Evolutionary conservation across 2,329 filamentous ascomycete genomes (phyloP).

Genomic region (Ophiosphaerella herpotricha): DNA sequence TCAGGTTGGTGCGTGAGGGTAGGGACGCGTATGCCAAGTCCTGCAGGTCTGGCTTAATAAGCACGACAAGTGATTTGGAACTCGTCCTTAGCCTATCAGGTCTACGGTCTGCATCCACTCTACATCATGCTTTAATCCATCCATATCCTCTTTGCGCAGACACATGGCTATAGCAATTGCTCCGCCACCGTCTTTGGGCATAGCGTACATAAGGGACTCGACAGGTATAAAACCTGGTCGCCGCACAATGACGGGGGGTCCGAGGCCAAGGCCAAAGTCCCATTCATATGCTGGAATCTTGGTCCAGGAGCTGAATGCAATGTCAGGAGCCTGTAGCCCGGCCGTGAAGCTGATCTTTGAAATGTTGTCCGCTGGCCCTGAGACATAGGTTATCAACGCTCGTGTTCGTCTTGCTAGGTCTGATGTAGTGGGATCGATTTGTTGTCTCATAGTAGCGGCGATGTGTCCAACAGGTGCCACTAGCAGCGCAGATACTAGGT

Average conservation of each 20-base stretch:
- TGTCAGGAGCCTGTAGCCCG: slow-evolving; percentile 36
- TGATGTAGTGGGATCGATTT: slow-evolving; percentile 47
- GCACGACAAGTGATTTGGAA: too few relatives aligned
- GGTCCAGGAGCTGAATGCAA: slow-evolving; percentile 62
- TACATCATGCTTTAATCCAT: not conserved
- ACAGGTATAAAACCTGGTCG: slow-evolving; percentile 53
- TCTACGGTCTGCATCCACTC: not conserved
- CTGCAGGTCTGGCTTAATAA: too few relatives aligned
- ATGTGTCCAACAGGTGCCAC: slow-evolving; percentile 40
- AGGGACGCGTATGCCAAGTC: too few relatives aligned
- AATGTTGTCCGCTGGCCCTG: slow-evolving; percentile 42
- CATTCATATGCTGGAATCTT: slow-evolving; percentile 52
- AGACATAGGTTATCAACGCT: slow-evolving; percentile 50
- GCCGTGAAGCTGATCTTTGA: slow-evolving; percentile 39
- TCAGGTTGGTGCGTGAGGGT: too few relatives aligned
- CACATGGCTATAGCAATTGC: slow-evolving; percentile 53
- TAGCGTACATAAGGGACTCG: slow-evolving; percentile 57
- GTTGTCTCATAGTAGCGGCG: slow-evolving; percentile 47
- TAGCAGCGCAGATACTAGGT: slow-evolving; percentile 32
- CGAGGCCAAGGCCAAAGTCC: slow-evolving; percentile 56
- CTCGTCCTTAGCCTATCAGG: too few relatives aligned
- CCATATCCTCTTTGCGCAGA: slow-evolving; percentile 52
- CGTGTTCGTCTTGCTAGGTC: slow-evolving; percentile 39
- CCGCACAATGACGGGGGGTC: slow-evolving; percentile 53
- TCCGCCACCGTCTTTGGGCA: slow-evolving; percentile 42